phyloP scores from a whole-genome alignment of 768 basidiomycete species.

The Rhodotorula toruloides region DNA sequence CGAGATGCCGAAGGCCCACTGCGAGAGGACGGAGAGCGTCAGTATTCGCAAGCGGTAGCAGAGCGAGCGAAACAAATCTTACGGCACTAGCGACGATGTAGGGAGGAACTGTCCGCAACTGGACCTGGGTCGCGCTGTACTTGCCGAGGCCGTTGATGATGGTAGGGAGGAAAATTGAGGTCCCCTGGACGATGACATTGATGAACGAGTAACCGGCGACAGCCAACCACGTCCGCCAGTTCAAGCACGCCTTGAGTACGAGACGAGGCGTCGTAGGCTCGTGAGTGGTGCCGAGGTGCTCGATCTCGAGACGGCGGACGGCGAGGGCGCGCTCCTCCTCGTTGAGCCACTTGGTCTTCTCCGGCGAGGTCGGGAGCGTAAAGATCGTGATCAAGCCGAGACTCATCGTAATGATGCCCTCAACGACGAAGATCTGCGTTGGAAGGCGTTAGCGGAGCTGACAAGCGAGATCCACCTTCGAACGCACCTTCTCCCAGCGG shows the following conservation, averaged over 20 bases:
- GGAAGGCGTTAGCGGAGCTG: too few species aligned
- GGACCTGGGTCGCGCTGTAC: conserved; percentile 57
- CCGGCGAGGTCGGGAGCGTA: conserved; percentile 65
- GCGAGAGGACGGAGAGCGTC: too few species aligned
- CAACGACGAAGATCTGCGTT: conserved; percentile 19
- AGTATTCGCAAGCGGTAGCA: too few species aligned
- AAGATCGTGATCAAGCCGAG: conserved; percentile 55
- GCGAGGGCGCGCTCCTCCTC: conserved; percentile 56
- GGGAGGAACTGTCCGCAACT: conserved; percentile 73
- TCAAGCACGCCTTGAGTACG: conserved; percentile 54
- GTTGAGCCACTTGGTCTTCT: conserved; percentile 60
- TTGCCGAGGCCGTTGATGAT: conserved; percentile 60
- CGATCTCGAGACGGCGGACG: conserved; percentile 60
- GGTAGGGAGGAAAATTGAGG: conserved; percentile 75
- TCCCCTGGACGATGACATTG: conserved; percentile 58
- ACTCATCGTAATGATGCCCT: conserved; percentile 25
- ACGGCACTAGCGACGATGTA: conserved; percentile 67
- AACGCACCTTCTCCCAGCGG: conserved; percentile 20
- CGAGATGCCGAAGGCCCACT: conserved; percentile 59
- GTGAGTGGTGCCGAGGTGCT: conserved; percentile 61
- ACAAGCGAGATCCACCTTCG: too few species aligned
- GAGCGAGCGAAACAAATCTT: too few species aligned
- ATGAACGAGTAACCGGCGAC: not conserved
- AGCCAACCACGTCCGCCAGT: conserved; percentile 34
- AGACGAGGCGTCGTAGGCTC: conserved; percentile 61